A percentile compares a stretch with the other conserved stretches of the same genome.
These are phyloP conservation scores for Elaeis guineensis DNA, from an alignment of 176 grass and related monocot genomes.

Conservation along the genomic window DNA sequence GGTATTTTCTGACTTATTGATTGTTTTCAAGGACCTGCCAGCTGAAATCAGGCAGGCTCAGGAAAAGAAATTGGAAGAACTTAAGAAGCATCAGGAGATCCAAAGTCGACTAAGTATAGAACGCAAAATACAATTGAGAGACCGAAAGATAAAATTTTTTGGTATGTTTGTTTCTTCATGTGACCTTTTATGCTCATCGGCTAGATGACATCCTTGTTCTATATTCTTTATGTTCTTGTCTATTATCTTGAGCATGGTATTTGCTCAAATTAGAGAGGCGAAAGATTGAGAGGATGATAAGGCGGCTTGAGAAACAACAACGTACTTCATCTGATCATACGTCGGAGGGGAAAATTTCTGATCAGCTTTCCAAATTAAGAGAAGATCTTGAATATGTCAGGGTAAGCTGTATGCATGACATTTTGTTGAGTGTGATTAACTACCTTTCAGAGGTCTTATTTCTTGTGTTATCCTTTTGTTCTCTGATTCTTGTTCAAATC, in stretches of 20 bases:
- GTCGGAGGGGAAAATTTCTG: constrained; percentile 27
- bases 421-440: background rate
- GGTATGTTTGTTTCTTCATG: constrained; percentile 23
- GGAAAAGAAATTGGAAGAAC: constrained; percentile 88
- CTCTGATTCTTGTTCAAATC: constrained; percentile 13
- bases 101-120: constrained; percentile 64
- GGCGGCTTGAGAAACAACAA: constrained; percentile 91
- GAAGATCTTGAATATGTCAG: constrained; percentile 96
- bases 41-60: constrained; percentile 71
- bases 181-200: background rate
- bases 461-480: background rate
- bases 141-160: constrained; percentile 93
- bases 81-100: constrained; percentile 82
- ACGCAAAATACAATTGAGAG: constrained; percentile 67
- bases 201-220: constrained; percentile 2
- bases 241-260: constrained; percentile 17
- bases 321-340: constrained; percentile 57
- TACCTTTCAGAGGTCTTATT: too few relatives aligned
- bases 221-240: constrained; percentile 6
- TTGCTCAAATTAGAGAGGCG: constrained; percentile 57
- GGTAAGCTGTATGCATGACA: constrained; percentile 35
- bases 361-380: constrained; percentile 53
- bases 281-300: constrained; percentile 94
- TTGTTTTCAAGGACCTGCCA: constrained; percentile 62
- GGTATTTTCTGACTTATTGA: background rate